Evolutionary conservation across 1,284 basidiomycete genomes (phyloP).

Genomic region (Mycena sp.): DNA sequence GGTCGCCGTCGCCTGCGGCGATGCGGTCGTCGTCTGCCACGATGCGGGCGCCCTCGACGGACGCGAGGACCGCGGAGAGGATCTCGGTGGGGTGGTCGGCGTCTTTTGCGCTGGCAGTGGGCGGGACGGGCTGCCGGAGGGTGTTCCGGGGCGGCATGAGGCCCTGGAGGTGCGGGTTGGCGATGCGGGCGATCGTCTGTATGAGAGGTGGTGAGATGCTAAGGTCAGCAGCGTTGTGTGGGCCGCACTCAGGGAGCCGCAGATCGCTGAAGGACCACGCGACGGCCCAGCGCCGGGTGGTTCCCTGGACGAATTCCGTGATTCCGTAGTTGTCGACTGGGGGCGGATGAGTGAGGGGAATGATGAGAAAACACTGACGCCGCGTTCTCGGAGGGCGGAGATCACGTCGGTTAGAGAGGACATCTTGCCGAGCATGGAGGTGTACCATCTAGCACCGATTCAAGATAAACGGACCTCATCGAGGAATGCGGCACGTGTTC

Average conservation of each 20-base stretch:
- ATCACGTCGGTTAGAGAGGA: conserved; percentile 77
- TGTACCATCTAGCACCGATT: conserved; percentile 79
- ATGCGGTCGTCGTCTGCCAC: conserved; percentile 2
- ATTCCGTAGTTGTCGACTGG: conserved; percentile 94
- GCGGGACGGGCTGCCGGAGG: conserved; percentile 49
- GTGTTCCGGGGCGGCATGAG: conserved; percentile 67
- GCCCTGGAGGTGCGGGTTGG: conserved; percentile 54
- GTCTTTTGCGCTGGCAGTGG: conserved; percentile 30
- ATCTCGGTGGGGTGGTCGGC: conserved; percentile 27
- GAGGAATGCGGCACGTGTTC: conserved; percentile 15
- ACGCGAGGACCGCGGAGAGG: conserved; percentile 43
- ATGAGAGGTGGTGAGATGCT: conserved; percentile 8
- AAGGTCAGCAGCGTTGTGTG: not conserved
- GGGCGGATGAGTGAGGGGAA: too few species aligned
- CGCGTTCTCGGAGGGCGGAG: conserved; percentile 57
- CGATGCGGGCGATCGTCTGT: conserved; percentile 62
- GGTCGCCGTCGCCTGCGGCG: not conserved
- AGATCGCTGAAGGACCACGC: conserved; percentile 81
- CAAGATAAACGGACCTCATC: not conserved
- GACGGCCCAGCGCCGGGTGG: conserved; percentile 89
- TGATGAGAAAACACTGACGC: conserved; percentile 47
- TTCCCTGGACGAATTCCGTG: conserved; percentile 84
- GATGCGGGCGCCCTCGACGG: conserved; percentile 42
- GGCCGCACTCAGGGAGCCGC: conserved; percentile 80
- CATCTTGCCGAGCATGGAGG: conserved; percentile 90